Evolutionary conservation across 208 protist genomes (phyloP).

Genomic region (Trypanosoma boissoni): DNA sequence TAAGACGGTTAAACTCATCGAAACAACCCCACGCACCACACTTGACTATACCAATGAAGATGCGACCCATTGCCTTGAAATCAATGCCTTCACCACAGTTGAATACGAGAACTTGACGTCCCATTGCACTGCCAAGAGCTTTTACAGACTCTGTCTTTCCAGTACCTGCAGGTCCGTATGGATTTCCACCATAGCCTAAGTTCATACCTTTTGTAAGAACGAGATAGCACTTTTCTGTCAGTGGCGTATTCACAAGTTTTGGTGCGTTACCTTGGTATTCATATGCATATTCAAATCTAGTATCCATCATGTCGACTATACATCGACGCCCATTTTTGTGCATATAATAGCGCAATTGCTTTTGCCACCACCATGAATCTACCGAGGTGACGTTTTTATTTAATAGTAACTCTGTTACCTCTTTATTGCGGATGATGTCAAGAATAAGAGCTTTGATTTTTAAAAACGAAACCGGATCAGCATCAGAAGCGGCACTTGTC

Average conservation of each 20-base stretch:
- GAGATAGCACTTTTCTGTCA: slow-evolving; percentile 95
- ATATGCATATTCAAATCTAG: slow-evolving; percentile 95
- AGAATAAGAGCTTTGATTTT: slow-evolving; percentile 95
- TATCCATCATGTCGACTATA: slow-evolving; percentile 91
- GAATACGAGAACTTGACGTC: slow-evolving; percentile 94
- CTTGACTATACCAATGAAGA: slow-evolving; percentile 94
- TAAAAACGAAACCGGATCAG: slow-evolving; percentile 44
- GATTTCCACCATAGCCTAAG: slow-evolving; percentile 96
- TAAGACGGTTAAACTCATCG: slow-evolving; percentile 95
- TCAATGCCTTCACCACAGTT: slow-evolving; percentile 96
- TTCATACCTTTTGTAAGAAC: slow-evolving; percentile 97
- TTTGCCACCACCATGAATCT: slow-evolving; percentile 95
- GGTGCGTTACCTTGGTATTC: slow-evolving; percentile 95
- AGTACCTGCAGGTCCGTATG: slow-evolving; percentile 96
- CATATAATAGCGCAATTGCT: slow-evolving; percentile 96
- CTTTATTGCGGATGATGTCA: slow-evolving; percentile 95
- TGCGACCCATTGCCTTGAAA: slow-evolving; percentile 93
- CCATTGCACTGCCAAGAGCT: slow-evolving; percentile 90
- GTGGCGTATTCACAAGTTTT: slow-evolving; percentile 93
- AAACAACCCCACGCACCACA: slow-evolving; percentile 94
- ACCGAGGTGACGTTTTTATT: slow-evolving; percentile 36
- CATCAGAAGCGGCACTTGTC: slow-evolving; percentile 47
- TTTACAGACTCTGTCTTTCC: slow-evolving; percentile 98
- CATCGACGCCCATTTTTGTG: slow-evolving; percentile 47
- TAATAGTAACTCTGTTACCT: slow-evolving; percentile 89